Base-by-base conservation (phyloP, 1,139 yeast genomes). In the Candida anutae region DNA sequence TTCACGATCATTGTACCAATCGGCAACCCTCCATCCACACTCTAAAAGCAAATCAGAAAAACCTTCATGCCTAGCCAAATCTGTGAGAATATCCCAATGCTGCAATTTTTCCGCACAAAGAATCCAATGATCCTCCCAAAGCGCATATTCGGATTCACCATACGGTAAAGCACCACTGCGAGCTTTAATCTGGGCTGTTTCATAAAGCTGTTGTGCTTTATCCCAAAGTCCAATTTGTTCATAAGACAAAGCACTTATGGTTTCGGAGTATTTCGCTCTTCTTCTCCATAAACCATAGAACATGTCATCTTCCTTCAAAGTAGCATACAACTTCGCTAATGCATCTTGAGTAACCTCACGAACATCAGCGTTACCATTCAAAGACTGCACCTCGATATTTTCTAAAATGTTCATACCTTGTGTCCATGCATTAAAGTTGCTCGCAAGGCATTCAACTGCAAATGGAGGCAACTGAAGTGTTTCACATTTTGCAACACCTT, bases 111-210 rank as follows among this genome's bases (percentile, higher is more conserved):
- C 96, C 2, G 98, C 95, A 62, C 98, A 88, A 21, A 84, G 59
- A 31, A 93, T 85, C 99, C 98, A 93, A 44, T 90, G 94, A 48
- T 93, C 98, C 58, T 93, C 99, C 99, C 99, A 93, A 25, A 93
- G 62, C 0, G 94, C 78, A 46, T 93, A 93, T 46, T 93, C 99
- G 1, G 95, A 76, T 47, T 93, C 97, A 15, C 95, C 85, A 50
- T 85, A 93, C 0, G 98, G 98, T 28, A 90, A 62, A 3, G 84
- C 94, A 2, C 98, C 98, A 46, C 94, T 81, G 34, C 98, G 66
- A 0, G 98, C 98, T 44, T 90, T 88, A 34, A 93, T 82, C 56
- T 93, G 98, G 1, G 98, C 98, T n/a, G 87, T 76, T 55, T 93
- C 99, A 43, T 93, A 93, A 41, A 88, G 60, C 45, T 87, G 95